Evolutionary conservation across 257 asterid genomes (phyloP).

Genomic region (Scutellaria barbata): DNA sequence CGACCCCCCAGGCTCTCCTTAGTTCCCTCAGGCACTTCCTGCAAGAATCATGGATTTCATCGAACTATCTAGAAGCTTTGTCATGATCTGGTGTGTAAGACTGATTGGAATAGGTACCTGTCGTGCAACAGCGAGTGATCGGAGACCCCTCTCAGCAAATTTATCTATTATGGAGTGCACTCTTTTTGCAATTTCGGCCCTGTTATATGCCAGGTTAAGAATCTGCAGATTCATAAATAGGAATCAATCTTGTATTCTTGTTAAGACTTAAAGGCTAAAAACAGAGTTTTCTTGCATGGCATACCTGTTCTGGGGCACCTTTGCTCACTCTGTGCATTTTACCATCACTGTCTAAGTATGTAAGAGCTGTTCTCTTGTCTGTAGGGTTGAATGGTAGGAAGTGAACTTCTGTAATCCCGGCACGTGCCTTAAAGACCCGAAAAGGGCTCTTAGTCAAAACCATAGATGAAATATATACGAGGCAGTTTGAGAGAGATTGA

Average conservation of each 20-base stretch:
- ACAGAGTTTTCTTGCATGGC: not conserved
- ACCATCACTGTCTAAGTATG: conserved; percentile 55
- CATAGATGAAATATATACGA: not conserved
- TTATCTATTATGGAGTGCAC: conserved; percentile 61
- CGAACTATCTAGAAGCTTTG: not conserved
- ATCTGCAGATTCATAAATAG: conserved; percentile 41
- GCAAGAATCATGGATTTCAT: not conserved
- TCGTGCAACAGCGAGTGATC: conserved; percentile 65
- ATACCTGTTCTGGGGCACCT: conserved; percentile 83
- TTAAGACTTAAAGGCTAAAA: not conserved
- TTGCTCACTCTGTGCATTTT: conserved; percentile 80
- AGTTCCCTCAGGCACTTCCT: conserved; percentile 61
- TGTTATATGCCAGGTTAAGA: conserved; percentile 55
- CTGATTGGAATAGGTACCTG: conserved; percentile 39
- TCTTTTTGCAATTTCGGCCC: conserved; percentile 45
- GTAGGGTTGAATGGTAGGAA: conserved; percentile 82
- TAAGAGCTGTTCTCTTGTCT: conserved; percentile 72
- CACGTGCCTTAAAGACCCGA: conserved; percentile 49
- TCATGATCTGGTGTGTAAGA: not conserved
- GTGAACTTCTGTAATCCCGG: conserved; percentile 72
- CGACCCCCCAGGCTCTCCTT: conserved; percentile 66
- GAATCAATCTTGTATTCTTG: not conserved
- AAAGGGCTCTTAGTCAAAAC: not conserved
- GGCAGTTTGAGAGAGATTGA: not conserved
- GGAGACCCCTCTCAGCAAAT: conserved; percentile 75